Base-by-base conservation (phyloP, 208 protist genomes). In the Crithidia sp. region DNA sequence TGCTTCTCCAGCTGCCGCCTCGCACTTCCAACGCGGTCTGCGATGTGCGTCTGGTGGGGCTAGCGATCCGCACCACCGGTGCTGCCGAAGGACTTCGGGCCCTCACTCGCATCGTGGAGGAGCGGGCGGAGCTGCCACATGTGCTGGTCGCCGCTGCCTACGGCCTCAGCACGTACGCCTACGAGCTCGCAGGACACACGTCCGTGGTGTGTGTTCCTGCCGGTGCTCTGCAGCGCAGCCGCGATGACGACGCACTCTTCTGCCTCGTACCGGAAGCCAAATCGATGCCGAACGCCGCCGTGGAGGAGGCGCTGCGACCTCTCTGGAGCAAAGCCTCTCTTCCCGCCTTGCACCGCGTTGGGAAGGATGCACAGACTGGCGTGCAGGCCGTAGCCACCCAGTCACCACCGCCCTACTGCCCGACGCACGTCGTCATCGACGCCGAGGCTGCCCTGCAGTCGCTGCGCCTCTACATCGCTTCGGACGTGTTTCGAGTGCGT, bases 1-100 rank as follows among this genome's bases (percentile, higher is more conserved):
- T 86, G 44, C 75, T 95, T 14, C 52, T 71, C 4, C 43, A 71
- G 37, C 74, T 93, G 10, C 76, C 76, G 0, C 69, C 74, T 41
- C 77, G 79, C n/a, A 74, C 55, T 40, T 16, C 41, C 6, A 37
- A 2, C 56, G 74, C 45, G 47, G 45, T 71, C 10, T 84, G 82
- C 36, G 70, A 82, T 37, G 17, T 66, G 8, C 71, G 74, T 10
- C 81, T 95, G 14, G 79, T 91, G 3, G 82, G 73, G 0, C 85
- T 95, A 5, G 85, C 90, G 7, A 82, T 92, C 39, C 83, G 87
- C 39, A 84, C 83, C 4, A 67, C 60, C 0, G 87, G 90, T n/a
- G 90, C 82, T 7, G 77, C 75, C 37, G 76, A 87, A 9, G 90
- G 84, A 14, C 74, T 92, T 57, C 59, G 81, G n/a, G 59, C 74